Conservation (phyloP, 345 rosid genomes). For the Hibiscus syriacus region DNA sequence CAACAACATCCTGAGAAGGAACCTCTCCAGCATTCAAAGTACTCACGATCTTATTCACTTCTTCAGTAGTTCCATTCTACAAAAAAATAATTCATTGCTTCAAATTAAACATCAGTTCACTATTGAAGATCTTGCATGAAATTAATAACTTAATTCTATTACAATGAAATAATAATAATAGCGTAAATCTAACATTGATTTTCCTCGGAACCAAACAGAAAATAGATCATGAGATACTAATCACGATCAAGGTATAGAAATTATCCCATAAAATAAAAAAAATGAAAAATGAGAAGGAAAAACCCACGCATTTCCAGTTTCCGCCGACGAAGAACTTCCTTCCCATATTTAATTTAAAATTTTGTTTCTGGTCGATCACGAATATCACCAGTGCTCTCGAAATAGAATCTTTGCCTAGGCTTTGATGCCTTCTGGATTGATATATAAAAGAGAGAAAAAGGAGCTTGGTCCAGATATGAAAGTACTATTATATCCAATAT, state of each 20-base stretch:
- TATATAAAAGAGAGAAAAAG: too few species aligned
- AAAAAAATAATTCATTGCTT: slow-evolving; percentile 2
- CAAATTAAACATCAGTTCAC: neutral
- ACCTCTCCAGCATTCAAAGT: slow-evolving; percentile 60
- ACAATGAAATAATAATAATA: too few species aligned
- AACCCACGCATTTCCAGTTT: slow-evolving; percentile 95
- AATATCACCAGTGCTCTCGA: too few species aligned
- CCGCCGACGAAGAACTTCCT: slow-evolving; percentile 92
- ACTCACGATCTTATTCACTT: slow-evolving; percentile 83
- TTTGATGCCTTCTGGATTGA: neutral
- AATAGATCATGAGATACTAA: neutral
- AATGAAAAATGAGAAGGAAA: neutral
- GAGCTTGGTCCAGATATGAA: neutral
- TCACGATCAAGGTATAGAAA: neutral
- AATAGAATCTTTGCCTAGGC: neutral
- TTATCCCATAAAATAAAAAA: too few species aligned
- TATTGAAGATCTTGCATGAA: neutral
- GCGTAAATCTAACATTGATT: neutral
- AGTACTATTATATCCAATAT: neutral
- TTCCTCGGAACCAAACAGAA: slow-evolving; percentile 9
- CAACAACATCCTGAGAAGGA: slow-evolving; percentile 73
- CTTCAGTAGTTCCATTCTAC: slow-evolving; percentile 83
- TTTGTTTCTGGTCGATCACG: neutral
- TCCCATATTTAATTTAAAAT: slow-evolving; percentile 59
- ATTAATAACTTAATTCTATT: neutral